Percentiles rank a stretch among this genome's conserved stretches.
These are phyloP conservation scores for Przewalskia tangutica DNA, from an alignment of 257 asterid species.

Conservation along the genomic window DNA sequence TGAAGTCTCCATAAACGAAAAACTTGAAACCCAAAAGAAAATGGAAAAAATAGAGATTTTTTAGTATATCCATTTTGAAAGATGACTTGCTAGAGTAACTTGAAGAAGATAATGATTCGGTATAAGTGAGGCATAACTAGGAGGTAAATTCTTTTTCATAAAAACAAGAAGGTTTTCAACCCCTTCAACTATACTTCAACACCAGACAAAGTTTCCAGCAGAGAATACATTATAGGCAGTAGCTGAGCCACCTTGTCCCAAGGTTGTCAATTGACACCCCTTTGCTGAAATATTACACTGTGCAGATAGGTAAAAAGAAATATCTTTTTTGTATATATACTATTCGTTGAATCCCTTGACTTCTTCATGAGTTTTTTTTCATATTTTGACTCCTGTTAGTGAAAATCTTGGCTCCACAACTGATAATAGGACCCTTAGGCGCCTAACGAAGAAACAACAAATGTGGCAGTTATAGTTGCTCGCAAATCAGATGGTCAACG, in stretches of 20 bases:
- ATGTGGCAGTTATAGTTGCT: not conserved
- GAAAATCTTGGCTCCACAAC: not conserved
- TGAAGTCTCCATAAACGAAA: not conserved
- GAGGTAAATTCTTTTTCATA: not conserved
- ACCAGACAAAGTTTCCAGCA: not conserved
- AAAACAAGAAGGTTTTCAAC: not conserved
- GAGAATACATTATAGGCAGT: not conserved
- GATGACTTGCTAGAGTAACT: not conserved
- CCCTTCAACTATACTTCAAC: not conserved
- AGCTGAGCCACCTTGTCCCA: not conserved
- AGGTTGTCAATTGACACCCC: no score
- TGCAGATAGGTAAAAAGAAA: not conserved
- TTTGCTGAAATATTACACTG: not conserved
- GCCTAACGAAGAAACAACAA: not conserved
- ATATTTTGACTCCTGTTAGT: not conserved
- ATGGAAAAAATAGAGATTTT: not conserved
- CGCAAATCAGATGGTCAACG: not conserved
- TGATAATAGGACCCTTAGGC: not conserved
- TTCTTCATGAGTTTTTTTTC: not conserved
- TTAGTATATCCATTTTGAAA: not conserved
- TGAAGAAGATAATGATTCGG: not conserved
- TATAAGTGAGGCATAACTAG: not conserved
- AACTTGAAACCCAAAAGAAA: not conserved
- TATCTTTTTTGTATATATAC: not conserved
- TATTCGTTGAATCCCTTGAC: not conserved